Percentiles rank a stretch among this genome's conserved stretches.
Conservation (phyloP, 2,329 filamentous ascomycete species). For the Phyllosticta capitalensis region DNA sequence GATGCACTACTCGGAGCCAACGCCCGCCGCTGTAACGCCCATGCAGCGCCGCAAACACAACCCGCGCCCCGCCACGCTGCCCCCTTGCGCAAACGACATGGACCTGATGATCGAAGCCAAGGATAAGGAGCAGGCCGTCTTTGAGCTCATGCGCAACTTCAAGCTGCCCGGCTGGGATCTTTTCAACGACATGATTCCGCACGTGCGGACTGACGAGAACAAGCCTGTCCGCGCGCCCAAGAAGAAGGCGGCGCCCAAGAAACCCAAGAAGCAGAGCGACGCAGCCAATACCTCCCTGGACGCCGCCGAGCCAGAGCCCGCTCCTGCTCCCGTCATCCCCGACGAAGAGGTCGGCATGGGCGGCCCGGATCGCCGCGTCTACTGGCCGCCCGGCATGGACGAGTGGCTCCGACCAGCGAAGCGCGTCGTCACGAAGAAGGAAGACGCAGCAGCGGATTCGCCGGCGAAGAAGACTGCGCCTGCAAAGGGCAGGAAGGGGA, state of each 20-base stretch:
- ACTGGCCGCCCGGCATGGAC: constrained; percentile 85
- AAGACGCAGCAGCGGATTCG: constrained; percentile 20
- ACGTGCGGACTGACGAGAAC: constrained; percentile 69
- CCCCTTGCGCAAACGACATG: constrained; percentile 73
- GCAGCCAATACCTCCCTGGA: constrained; percentile 23
- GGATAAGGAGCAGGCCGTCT: constrained; percentile 94
- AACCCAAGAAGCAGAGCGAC: constrained; percentile 30
- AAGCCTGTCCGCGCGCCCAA: constrained; percentile 33
- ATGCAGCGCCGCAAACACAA: constrained; percentile 78
- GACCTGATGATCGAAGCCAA: constrained; percentile 99
- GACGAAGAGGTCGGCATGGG: constrained; percentile 77
- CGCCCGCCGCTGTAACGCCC: constrained; percentile 63
- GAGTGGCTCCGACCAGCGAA: constrained; percentile 82
- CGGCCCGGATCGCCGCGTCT: constrained; percentile 69
- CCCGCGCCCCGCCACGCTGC: constrained; percentile 65
- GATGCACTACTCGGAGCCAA: constrained; percentile 91
- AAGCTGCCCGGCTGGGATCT: constrained; percentile 69
- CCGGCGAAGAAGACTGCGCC: constrained; percentile 24
- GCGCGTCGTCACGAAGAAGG: constrained; percentile 51
- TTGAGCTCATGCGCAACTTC: constrained; percentile 84
- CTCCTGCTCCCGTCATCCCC: constrained; percentile 36
- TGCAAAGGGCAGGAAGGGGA: background rate
- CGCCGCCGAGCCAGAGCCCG: constrained; percentile 27
- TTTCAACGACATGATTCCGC: constrained; percentile 68
- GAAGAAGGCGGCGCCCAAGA: constrained; percentile 38